Base-by-base conservation (phyloP, 1,284 basidiomycete genomes). In the Inonotus hispidus region DNA sequence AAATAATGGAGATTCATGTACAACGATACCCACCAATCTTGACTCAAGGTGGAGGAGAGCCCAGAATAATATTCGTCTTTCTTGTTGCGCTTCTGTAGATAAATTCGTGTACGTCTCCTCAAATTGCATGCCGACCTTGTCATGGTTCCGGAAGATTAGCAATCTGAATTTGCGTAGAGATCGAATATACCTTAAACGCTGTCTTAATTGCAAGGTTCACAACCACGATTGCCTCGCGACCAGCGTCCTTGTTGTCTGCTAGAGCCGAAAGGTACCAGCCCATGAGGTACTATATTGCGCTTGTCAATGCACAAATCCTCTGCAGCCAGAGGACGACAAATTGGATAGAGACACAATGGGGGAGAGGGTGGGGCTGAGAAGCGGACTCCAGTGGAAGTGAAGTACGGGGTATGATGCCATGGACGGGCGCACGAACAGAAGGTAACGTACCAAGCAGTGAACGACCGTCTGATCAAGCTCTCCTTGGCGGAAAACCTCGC, bases 241-340 rank as follows among this genome's bases (percentile, higher is more conserved):
- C 58, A 13, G 58, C 58, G 21, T 54, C 52, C 53, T 60, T 60
- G 50, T 41, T 41, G 25, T 60, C 58, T 21, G 58, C 39, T 11
- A 60, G 32, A 10, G 43, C 52, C 25, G 38, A 16, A 16, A 60
- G 41, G 37, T 54, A 60, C 58, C 58, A 60, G 7, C 38, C 32
- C 58, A 60, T 53, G 10, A 60, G 27, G 38, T 54, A 60, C 58
- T 60, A 38, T 25, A 19, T 19, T n/a, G 11, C 32, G 27, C 32
- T 25, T 16, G 21, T 23, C 27, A 56, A 27, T 23, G 27, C 10
- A 16, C 37, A 43, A 25, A 29, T 49, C 10, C 8, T 14, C 14
- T 10, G 4, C 10, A 21, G 41, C 32, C 3, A 32, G 32, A 32
- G 32, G 8, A n/a, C n/a, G n/a, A n/a, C n/a, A n/a, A n/a, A n/a